phyloP scores from a whole-genome alignment of 228 moss, liverwort and hornwort species.

The Sphagnum magellanicum region DNA sequence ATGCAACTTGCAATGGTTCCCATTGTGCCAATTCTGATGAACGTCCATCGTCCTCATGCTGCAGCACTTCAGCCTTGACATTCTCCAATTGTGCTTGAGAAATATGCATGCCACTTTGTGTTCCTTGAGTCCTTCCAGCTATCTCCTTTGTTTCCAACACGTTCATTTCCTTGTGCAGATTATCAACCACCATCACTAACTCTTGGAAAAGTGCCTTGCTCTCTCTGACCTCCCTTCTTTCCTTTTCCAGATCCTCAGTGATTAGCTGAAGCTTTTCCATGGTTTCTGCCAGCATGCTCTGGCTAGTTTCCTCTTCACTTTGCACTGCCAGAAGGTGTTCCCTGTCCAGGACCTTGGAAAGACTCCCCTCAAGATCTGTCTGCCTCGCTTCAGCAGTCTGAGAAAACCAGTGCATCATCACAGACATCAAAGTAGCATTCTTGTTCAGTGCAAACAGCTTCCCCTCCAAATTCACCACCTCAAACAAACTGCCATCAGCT shows the following conservation, averaged over 20 bases:
- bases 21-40: too few relatives aligned
- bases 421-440: constrained; percentile 30
- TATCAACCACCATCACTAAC: constrained; percentile 16
- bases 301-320: constrained; percentile 13
- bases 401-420: constrained; percentile 25
- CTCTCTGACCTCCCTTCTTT: constrained; percentile 2
- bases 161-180: constrained; percentile 22
- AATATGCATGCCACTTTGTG: too few relatives aligned
- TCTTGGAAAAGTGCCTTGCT: constrained; percentile 15
- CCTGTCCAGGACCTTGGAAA: constrained; percentile 7
- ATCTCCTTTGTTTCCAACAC: constrained; percentile 18
- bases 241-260: constrained; percentile 15
- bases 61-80: too few relatives aligned
- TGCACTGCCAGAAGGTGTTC: constrained; percentile 17
- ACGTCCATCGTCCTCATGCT: too few relatives aligned
- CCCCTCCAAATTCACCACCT: constrained; percentile 13
- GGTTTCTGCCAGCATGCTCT: constrained; percentile 14
- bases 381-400: constrained; percentile 14
- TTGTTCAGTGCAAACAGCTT: constrained; percentile 28
- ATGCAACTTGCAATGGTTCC: too few relatives aligned
- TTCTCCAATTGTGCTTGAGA: too few relatives aligned
- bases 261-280: constrained; percentile 20
- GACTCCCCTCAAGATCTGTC: background rate
- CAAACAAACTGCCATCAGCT: background rate
- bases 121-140: constrained; percentile 1